These are phyloP conservation scores for Retiboletus flavoniger DNA, from an alignment of 1,284 basidiomycete species.

Conservation along the genomic window DNA sequence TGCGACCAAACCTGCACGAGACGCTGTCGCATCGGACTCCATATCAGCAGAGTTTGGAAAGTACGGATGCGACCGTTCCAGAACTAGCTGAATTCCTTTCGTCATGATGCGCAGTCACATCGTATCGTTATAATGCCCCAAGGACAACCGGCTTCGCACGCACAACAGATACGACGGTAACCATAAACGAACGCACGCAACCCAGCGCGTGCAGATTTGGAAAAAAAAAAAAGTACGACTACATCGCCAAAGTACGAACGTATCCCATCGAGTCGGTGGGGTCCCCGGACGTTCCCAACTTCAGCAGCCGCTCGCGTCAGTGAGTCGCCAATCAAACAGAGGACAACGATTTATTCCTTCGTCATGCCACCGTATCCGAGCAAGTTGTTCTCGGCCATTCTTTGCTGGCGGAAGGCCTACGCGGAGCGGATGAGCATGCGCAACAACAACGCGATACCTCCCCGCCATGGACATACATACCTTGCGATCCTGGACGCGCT, in stretches of 20 bases:
- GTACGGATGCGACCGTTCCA: no score
- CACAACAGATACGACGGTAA: not conserved
- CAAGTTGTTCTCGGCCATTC: constrained; percentile 59
- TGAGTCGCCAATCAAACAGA: not conserved
- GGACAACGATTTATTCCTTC: constrained; percentile 17
- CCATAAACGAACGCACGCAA: not conserved
- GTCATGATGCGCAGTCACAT: no score
- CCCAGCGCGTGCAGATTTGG: constrained; percentile 9
- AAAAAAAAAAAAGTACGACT: not conserved
- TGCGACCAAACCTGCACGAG: constrained; percentile 20
- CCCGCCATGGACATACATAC: constrained; percentile 37
- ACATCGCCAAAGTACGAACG: constrained; percentile 12
- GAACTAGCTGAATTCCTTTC: no score
- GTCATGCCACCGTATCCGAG: constrained; percentile 60
- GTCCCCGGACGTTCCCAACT: not conserved
- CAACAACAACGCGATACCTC: not conserved
- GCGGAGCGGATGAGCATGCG: constrained; percentile 10
- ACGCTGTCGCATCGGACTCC: constrained; percentile 4
- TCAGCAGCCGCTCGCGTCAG: not conserved
- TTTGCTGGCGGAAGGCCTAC: constrained; percentile 72
- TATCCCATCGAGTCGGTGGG: not conserved
- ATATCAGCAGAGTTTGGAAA: not conserved
- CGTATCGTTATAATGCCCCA: no score
- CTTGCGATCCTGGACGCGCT: constrained; percentile 79
- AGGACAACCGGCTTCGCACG: not conserved